These are phyloP conservation scores for Trichophyton benhamiae DNA, from an alignment of 2,329 filamentous ascomycete species.

Conservation along the genomic window DNA sequence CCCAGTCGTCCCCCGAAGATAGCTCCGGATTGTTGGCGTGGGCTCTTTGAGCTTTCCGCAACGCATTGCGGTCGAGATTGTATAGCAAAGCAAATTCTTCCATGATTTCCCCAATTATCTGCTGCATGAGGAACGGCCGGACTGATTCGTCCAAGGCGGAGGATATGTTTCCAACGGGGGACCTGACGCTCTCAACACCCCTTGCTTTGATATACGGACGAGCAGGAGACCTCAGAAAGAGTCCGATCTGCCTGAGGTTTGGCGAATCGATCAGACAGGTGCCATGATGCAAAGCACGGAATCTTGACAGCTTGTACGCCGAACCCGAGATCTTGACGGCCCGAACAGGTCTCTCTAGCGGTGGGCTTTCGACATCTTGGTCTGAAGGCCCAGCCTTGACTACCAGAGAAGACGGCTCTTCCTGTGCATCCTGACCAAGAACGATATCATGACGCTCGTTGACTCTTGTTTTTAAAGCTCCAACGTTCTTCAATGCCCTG, in stretches of 20 bases:
- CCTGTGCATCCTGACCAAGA: slow-evolving; percentile 40
- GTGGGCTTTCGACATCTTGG: slow-evolving; percentile 35
- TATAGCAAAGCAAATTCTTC: slow-evolving; percentile 59
- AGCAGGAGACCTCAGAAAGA: slow-evolving; percentile 65
- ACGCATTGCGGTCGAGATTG: slow-evolving; percentile 28
- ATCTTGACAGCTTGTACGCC: slow-evolving; percentile 80
- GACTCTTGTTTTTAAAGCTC: slow-evolving; percentile 50
- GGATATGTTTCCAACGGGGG: slow-evolving; percentile 66
- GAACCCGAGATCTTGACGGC: slow-evolving; percentile 80
- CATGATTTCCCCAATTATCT: slow-evolving; percentile 43
- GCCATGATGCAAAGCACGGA: slow-evolving; percentile 78
- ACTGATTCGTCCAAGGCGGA: slow-evolving; percentile 39
- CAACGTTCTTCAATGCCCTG: slow-evolving; percentile 51
- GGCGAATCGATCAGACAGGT: slow-evolving; percentile 73
- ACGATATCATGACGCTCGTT: slow-evolving; percentile 93
- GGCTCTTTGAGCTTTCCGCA: slow-evolving; percentile 23
- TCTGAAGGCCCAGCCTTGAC: slow-evolving; percentile 21
- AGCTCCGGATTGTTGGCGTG: slow-evolving; percentile 24
- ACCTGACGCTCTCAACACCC: slow-evolving; percentile 85
- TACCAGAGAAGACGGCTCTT: slow-evolving; percentile 12
- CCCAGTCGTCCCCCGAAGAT: slow-evolving; percentile 24
- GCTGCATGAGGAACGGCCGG: slow-evolving; percentile 36
- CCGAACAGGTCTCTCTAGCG: slow-evolving; percentile 19
- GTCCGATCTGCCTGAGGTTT: slow-evolving; percentile 56
- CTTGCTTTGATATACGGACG: slow-evolving; percentile 63